A percentile compares a stretch with the other conserved stretches of the same genome.
Evolutionary conservation across 129 eudicot species (phyloP).

Genomic region (Kitagawia praeruptora): DNA sequence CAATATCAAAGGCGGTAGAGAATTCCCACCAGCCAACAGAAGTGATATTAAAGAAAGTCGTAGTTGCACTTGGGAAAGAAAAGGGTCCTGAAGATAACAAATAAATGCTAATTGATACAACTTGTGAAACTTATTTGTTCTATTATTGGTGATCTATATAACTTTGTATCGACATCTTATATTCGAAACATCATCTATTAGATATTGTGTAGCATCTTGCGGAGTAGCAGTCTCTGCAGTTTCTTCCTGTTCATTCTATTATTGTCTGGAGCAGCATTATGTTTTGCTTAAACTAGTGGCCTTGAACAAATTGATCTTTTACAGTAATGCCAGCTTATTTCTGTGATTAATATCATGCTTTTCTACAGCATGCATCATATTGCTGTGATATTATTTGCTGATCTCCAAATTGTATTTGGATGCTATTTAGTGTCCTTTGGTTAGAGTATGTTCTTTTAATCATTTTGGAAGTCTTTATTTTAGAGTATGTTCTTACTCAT

Average conservation of each 20-base stretch:
- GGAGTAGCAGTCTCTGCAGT: not conserved
- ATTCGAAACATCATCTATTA: not conserved
- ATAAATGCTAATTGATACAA: conserved; percentile 18
- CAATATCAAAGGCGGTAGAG: conserved; percentile 77
- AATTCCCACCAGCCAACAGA: conserved; percentile 84
- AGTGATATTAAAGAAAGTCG: conserved; percentile 70
- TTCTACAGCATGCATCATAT: not conserved
- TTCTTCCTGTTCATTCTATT: not conserved
- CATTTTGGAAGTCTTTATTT: not conserved
- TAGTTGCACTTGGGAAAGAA: conserved; percentile 68
- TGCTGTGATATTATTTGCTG: not conserved
- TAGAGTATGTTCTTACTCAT: no score
- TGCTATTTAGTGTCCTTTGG: not conserved
- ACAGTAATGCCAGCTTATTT: not conserved
- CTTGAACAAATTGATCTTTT: not conserved
- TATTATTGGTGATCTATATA: not conserved
- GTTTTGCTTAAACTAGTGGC: not conserved
- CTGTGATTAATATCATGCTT: not conserved
- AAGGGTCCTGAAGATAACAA: conserved; percentile 57
- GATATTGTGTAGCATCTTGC: not conserved
- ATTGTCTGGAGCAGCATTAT: no score
- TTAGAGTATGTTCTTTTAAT: not conserved
- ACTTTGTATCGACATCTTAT: not conserved
- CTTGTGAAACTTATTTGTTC: not conserved
- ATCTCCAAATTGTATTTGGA: not conserved